Evolutionary conservation across 768 basidiomycete species (phyloP), one percentile per base, ranked within the genome.

Genomic region (Boletellus ananas): DNA sequence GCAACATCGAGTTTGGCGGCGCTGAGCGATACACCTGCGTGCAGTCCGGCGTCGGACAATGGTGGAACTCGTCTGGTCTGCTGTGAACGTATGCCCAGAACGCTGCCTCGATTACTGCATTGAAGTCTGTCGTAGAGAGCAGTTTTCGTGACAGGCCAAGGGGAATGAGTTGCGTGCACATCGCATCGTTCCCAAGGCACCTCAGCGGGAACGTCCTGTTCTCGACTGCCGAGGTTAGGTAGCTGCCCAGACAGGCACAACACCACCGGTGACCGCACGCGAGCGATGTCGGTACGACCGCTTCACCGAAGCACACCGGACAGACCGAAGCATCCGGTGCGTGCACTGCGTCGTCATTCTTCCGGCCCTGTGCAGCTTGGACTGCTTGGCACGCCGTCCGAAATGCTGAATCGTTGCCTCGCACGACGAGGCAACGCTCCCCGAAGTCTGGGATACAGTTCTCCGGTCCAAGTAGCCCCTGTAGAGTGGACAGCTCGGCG

Each of bases 11-110:
- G 18, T 78, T 78, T 11, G 63, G 65, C 1, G 76, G 69, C 0
- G 75, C 77, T 2, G 74, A 60, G 23, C 87, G 81, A 61, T 91
- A 92, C 6, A 90, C 74, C 58, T 89, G 84, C 0, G 72, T 71
- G 57, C 90, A 92, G 61, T 91, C 86, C 0, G 90, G 84, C 0
- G 87, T 84, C 0, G 90, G 89, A 66, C 90, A 92, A 57, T 81
- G 84, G 51, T 79, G 75, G 57, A 85, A 85, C 50, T 89, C 84
- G 8, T 74, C 67, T 0, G 85, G 73, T 34, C 77, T 77, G 2
- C 77, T 67, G 51, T 83, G 79, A 17, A 88, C 71, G 59, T 90
- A 74, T 0, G 77, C 64, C n/a, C 78, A 70, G 56, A 85, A 83
- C 0, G 87, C 78, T 0, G 85, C 78, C 12, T 79, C 71, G 16